Percentiles rank a stretch among this genome's conserved stretches.
Evolutionary conservation across 257 asterid genomes (phyloP).

Genomic region (Leptodermis oblonga): DNA sequence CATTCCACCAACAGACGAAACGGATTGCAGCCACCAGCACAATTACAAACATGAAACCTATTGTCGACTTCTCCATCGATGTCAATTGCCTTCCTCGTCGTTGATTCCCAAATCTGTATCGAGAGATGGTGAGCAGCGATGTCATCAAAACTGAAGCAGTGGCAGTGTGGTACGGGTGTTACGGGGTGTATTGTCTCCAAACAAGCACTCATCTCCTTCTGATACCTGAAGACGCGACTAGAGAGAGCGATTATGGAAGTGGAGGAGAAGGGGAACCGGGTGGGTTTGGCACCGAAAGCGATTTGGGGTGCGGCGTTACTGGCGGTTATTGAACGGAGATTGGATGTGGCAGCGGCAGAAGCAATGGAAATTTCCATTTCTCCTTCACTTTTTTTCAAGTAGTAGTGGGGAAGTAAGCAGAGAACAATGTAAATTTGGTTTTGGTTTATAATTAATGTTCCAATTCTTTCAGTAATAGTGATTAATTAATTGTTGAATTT

Average conservation of each 20-base stretch:
- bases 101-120: constrained; percentile 60
- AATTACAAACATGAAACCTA: too few species aligned
- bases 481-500: too few species aligned
- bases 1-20: too few species aligned
- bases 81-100: too few species aligned
- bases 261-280: constrained; percentile 58
- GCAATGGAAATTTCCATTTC: constrained; percentile 52
- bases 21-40: too few species aligned
- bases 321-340: constrained; percentile 61
- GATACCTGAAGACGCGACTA: constrained; percentile 66
- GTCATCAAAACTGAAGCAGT: constrained; percentile 97
- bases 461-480: too few species aligned
- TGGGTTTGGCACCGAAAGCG: constrained; percentile 55
- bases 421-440: too few species aligned
- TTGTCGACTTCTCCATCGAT: too few species aligned
- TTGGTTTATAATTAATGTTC: too few species aligned
- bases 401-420: neutral
- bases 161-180: constrained; percentile 68
- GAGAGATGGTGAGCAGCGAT: constrained; percentile 79
- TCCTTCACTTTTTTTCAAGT: neutral
- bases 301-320: constrained; percentile 57
- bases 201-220: constrained; percentile 72
- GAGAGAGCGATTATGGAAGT: constrained; percentile 50
- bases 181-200: constrained; percentile 81
- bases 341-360: constrained; percentile 55